A percentile compares a stretch with the other conserved stretches of the same genome.
These are phyloP conservation scores for Talaromyces liani DNA, from an alignment of 495 filamentous ascomycete species.

Conservation along the genomic window DNA sequence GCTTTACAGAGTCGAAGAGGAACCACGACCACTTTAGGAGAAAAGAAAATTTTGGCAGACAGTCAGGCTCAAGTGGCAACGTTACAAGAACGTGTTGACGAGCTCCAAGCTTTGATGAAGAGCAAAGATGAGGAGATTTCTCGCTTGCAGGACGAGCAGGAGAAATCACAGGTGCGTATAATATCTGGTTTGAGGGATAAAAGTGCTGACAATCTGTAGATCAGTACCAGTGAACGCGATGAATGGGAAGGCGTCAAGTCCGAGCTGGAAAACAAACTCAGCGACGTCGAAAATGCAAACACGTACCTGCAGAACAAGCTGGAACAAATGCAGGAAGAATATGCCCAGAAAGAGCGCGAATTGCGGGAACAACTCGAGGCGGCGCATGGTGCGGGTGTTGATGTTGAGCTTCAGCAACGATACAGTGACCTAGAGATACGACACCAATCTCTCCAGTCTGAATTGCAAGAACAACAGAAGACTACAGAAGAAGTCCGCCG, in stretches of 20 bases:
- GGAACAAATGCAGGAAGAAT: conserved; percentile 60
- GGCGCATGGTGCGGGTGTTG: conserved; percentile 23
- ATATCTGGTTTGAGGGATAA: conserved; percentile 2
- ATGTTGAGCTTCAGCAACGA: conserved; percentile 42
- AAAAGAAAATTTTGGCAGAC: conserved; percentile 65
- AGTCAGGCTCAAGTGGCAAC: conserved; percentile 70
- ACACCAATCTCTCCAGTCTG: conserved; percentile 62
- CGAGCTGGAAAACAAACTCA: conserved; percentile 73
- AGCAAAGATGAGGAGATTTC: conserved; percentile 52
- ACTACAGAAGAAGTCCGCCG: conserved; percentile 84
- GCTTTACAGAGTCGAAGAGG: conserved; percentile 49
- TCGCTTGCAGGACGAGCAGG: conserved; percentile 32
- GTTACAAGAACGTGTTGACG: conserved; percentile 65
- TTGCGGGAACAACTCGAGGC: conserved; percentile 56
- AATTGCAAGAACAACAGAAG: conserved; percentile 66
- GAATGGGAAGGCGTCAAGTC: conserved; percentile 68
- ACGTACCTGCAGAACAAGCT: conserved; percentile 70
- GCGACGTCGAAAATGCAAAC: conserved; percentile 69
- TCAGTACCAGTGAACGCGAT: conserved; percentile 41
- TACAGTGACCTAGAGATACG: conserved; percentile 62
- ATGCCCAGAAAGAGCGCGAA: conserved; percentile 54
- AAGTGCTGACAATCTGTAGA: conserved; percentile 15
- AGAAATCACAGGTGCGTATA: conserved; percentile 38
- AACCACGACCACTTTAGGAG: conserved; percentile 41
- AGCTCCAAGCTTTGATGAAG: conserved; percentile 54